phyloP scores from a whole-genome alignment of 225 moss, liverwort and hornwort genomes.

The Lunularia cruciata region DNA sequence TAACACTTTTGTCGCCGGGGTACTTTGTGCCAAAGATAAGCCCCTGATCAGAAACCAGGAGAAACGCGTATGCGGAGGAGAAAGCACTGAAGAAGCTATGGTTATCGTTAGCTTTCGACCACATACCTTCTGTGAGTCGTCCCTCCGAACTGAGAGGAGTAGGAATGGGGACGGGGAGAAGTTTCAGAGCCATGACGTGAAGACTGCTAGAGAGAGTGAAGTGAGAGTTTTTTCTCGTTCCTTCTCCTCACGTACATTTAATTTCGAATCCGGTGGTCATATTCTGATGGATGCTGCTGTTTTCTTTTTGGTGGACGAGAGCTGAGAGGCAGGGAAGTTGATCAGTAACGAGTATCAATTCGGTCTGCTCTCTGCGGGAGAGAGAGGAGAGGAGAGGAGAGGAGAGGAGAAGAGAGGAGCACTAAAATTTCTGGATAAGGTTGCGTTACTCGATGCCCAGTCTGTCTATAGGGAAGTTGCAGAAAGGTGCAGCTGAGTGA shows the following conservation, averaged over 20 bases:
- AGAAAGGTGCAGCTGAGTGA: conserved; percentile 3
- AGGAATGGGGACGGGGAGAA: too few relatives aligned
- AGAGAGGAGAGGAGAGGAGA: background rate
- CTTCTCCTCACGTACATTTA: background rate
- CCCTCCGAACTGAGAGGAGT: too few relatives aligned
- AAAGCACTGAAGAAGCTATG: conserved; percentile 17
- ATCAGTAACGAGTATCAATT: too few relatives aligned
- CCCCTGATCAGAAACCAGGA: conserved; percentile 6
- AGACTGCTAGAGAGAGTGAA: too few relatives aligned
- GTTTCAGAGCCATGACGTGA: too few relatives aligned
- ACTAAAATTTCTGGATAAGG: background rate
- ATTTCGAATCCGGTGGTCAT: background rate
- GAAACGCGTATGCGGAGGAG: conserved; percentile 17
- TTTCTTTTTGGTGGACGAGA: too few relatives aligned
- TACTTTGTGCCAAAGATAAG: conserved; percentile 13
- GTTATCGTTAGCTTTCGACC: conserved; percentile 4
- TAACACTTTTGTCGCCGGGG: conserved; percentile 1
- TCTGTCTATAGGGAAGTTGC: background rate
- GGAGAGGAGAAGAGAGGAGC: background rate
- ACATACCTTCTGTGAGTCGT: background rate
- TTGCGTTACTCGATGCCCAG: conserved; percentile 1
- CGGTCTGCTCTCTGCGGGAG: too few relatives aligned
- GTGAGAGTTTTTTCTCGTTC: background rate
- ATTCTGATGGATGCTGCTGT: too few relatives aligned
- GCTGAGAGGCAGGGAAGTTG: too few relatives aligned